Percentiles rank a stretch among this genome's conserved stretches.
Evolutionary conservation across 2,329 filamentous ascomycete species (phyloP).

Genomic region (Stromatinia cepivora): DNA sequence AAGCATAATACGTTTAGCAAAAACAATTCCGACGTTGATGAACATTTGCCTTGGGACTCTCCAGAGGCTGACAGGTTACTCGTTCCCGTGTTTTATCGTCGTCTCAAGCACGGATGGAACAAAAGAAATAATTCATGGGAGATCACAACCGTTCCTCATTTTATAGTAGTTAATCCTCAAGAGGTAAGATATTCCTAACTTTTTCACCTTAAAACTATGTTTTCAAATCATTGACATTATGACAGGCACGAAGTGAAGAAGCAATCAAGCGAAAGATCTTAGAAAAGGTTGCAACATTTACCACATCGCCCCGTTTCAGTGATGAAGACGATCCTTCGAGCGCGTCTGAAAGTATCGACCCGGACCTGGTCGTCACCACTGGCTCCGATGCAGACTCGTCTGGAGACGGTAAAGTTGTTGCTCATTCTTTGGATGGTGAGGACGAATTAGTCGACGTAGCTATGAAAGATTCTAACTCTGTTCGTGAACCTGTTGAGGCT

Average conservation of each 20-base stretch:
- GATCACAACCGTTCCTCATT: conserved; percentile 53
- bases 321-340: conserved; percentile 42
- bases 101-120: conserved; percentile 38
- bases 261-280: conserved; percentile 78
- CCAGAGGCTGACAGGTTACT: conserved; percentile 64
- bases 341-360: conserved; percentile 58
- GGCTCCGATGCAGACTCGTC: conserved; percentile 65
- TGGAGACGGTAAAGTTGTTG: conserved; percentile 68
- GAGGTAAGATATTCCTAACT: conserved; percentile 54
- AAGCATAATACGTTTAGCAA: conserved; percentile 43
- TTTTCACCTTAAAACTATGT: not conserved
- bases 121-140: conserved; percentile 41
- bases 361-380: conserved; percentile 68
- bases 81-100: conserved; percentile 70
- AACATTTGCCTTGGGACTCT: conserved; percentile 57
- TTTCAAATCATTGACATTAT: conserved; percentile 23
- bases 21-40: conserved; percentile 48
- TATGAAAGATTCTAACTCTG: conserved; percentile 63
- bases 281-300: conserved; percentile 72
- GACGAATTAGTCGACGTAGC: conserved; percentile 89
- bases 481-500: conserved; percentile 21
- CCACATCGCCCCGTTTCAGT: conserved; percentile 65
- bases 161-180: conserved; percentile 72
- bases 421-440: conserved; percentile 80
- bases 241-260: conserved; percentile 59